Evolutionary conservation across 2,329 filamentous ascomycete species (phyloP), one percentile per base, ranked within the genome.

Genomic region (Anisogramma anomala): DNA sequence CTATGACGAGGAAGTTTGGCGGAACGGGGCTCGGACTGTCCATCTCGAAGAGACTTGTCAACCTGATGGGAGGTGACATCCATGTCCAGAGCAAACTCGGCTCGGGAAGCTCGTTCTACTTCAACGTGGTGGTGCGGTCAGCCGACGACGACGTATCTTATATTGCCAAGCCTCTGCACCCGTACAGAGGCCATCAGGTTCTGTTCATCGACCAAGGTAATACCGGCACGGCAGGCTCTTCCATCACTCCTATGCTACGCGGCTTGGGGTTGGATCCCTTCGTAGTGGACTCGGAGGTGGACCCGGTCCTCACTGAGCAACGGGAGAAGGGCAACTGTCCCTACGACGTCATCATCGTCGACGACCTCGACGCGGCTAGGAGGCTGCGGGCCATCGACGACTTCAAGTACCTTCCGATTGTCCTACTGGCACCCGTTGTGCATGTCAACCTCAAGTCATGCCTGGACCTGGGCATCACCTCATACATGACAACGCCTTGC

Each of bases 401-500:
- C 58, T 94, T 95, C 72, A 95, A 95, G 66, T 96, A 95, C 58
- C 86, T 95, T 33, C 91, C 91, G 2, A 88, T 98, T 50, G 89
- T 98, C 32, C 75, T 96, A 47, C 66, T 96, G 33, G 91, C 87
- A 33, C 87, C 89, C 0, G 70, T 86, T 26, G 87, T 96, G 10
- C 84, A 88, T 47, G 86, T 96, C 51, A 93, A 80, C 59, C 71
- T 98, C 52, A 94, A 94, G 66, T 91, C 86, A 3, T 91, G 89
- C 44, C 67, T 96, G 45, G 91, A 96, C 58, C 73, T 96, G 49
- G 89, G 91, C 48, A 94, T 98, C 52, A 93, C 88, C n/a, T 95
- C 88, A 37, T 96, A 95, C 62, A 95, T 96, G 87, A 96, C 91
- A 2, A 94, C 87, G 13, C 91, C 91, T 7, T 96, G 91, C 63